Conservation (phyloP, 2,329 filamentous ascomycete genomes). For the Epichloe gansuensis region DNA sequence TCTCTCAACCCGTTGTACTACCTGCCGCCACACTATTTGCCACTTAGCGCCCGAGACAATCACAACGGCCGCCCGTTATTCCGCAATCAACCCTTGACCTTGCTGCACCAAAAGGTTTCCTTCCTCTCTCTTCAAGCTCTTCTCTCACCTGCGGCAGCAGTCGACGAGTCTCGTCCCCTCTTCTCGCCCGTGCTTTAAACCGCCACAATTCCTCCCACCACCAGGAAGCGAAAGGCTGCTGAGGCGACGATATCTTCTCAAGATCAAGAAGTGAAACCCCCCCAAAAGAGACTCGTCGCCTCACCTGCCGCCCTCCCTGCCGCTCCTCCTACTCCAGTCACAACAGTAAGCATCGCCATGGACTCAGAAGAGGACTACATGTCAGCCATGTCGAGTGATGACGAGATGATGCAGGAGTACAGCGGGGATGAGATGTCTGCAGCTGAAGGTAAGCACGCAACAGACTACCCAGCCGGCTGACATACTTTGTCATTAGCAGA, state of each 20-base stretch:
- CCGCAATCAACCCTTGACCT: neutral
- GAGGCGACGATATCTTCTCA: slow-evolving; percentile 46
- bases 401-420: slow-evolving; percentile 61
- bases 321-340: slow-evolving; percentile 46
- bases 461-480: too few relatives aligned
- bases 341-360: slow-evolving; percentile 52
- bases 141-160: neutral
- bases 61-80: neutral
- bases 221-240: slow-evolving; percentile 51
- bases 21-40: neutral
- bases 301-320: slow-evolving; percentile 32
- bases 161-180: neutral
- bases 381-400: slow-evolving; percentile 64
- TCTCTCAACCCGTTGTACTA: neutral
- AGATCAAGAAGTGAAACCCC: slow-evolving; percentile 26
- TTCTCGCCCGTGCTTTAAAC: slow-evolving; percentile 6
- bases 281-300: slow-evolving; percentile 43
- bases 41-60: neutral
- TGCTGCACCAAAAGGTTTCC: neutral
- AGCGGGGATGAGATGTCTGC: slow-evolving; percentile 58
- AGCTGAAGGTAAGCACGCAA: slow-evolving; percentile 30
- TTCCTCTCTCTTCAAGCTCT: neutral
- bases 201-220: slow-evolving; percentile 46
- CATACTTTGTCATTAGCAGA: too few relatives aligned
- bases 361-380: slow-evolving; percentile 94